Percentiles rank a stretch among this genome's conserved stretches.
Evolutionary conservation across 208 protist genomes (phyloP).

Genomic region (Trypanosoma grayi): DNA sequence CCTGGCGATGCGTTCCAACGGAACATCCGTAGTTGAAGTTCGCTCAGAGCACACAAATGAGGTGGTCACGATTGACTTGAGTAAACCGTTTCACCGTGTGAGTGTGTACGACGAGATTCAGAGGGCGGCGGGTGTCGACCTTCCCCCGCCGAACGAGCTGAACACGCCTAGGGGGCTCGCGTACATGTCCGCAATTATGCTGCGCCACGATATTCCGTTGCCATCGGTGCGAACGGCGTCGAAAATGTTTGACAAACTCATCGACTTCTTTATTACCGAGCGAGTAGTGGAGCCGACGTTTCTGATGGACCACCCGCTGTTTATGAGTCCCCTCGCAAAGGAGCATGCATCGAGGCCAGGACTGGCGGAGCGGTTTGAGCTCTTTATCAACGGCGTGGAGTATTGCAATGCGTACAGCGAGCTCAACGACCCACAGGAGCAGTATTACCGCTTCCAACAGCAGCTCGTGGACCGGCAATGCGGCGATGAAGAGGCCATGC

Average conservation of each 20-base stretch:
- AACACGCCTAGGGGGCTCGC: constrained; percentile 70
- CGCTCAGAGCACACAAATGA: constrained; percentile 23
- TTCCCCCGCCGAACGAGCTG: constrained; percentile 76
- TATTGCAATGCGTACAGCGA: constrained; percentile 97
- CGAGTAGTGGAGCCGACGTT: constrained; percentile 93
- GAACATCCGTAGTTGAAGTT: constrained; percentile 42
- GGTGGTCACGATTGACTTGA: constrained; percentile 77
- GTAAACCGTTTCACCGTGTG: constrained; percentile 81
- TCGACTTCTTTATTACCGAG: constrained; percentile 91
- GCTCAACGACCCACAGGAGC: constrained; percentile 95
- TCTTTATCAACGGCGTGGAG: constrained; percentile 94
- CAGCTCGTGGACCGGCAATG: constrained; percentile 82
- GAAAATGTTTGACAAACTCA: constrained; percentile 91
- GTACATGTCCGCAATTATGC: constrained; percentile 85
- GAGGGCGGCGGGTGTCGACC: constrained; percentile 57
- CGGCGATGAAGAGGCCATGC: constrained; percentile 93
- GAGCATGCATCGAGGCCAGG: constrained; percentile 67
- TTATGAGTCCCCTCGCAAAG: constrained; percentile 93
- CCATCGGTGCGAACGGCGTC: constrained; percentile 86
- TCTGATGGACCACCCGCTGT: constrained; percentile 93
- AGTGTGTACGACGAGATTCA: constrained; percentile 88
- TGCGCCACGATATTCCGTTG: constrained; percentile 77
- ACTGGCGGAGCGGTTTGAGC: constrained; percentile 95
- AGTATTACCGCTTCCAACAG: constrained; percentile 93
- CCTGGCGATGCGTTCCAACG: constrained; percentile 55